Base-by-base conservation (phyloP, 495 filamentous ascomycete genomes). In the Penicillium lagena region DNA sequence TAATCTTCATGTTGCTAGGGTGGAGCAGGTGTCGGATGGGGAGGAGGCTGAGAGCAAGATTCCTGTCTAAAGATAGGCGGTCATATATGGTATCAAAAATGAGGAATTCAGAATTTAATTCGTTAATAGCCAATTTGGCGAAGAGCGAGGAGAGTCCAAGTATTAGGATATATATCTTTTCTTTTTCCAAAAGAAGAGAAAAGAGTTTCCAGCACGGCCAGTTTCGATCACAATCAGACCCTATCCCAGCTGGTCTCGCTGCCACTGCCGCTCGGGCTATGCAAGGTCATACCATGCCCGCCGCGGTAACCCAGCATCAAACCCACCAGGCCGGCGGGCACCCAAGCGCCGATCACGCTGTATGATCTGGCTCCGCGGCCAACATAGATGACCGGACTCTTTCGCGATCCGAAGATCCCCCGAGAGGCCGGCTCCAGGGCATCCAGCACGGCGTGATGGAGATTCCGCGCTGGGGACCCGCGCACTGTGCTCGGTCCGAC, bases 391-490 rank as follows among this genome's bases (percentile, higher is more conserved):
- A 84, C 75, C 8, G 71, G 60, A 39, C 56, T 67, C 48, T 71
- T 74, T 12, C 54, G 41, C 9, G 39, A 58, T 38, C 70, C 77
- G 14, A 73, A 63, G 9, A 69, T 54, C 36, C 64, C 51, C 45
- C 58, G 63, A 7, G 60, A 45, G 0, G 58, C 42, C 22, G 72
- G 62, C 41, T 89, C 83, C 17, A 89, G 61, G 9, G 90, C 86
- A 63, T 97, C 94, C 58, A 95, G 89, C 13, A 98, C 81, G 8
- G 87, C 82, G 49, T 87, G 77, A 55, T 96, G 86, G 45, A 98
- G 68, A 42, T 85, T 83, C 15, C 87, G 71, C 29, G 90, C 66
- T 4, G 81, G 77, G 36, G 78, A 86, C 7, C 89, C 89, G 17
- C 74, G 76, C 7, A 74, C 55, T 13, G 54, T 70, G 50, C 42